Base-by-base conservation (phyloP, 140 eudicot species). In the Eryngium alpinum region DNA sequence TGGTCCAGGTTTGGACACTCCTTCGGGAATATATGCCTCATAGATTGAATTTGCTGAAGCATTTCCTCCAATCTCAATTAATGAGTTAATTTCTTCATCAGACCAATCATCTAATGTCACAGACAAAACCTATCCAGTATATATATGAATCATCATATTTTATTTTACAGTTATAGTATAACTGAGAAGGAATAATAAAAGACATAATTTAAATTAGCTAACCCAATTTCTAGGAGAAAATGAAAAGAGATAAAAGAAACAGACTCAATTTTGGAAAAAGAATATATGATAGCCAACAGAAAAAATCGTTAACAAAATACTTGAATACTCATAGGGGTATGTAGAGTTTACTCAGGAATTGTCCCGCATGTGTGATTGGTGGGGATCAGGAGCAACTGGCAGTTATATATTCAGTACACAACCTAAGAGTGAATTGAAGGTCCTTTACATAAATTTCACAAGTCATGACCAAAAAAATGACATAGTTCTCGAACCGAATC, bases 71-170 rank as follows among this genome's bases (percentile, higher is more conserved):
- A 94, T 93, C 83, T 94, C 97, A 62, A 92, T 66, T 93, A 94
- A 89, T 28, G 97, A 85, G 82, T 94, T 95, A 46, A 94, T 71
- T 86, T 92, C 92, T 73, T 86, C 93, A 81, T 91, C 97, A 31
- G 86, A 88, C 98, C 98, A 92, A 66, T 92, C 88, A 87, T 94
- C 98, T 79, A 94, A 89, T 38, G 97, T 90, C 90, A 94, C 98
- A 60, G 98, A 94, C 75, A 94, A 82, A 77, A 94, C 98, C 98
- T 94, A 90, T 72, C 51, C 70, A 77, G 12, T 72, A 79, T 46
- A 83, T n/a, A 57, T 79, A 79, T 67, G 24, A 49, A 77, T 78
- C 62, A 50, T 52, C 29, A 56, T 50, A 69, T 4, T 38, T 38
- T 25, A 67, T 28, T 38, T 76, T n/a, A 16, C 70, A 77, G 43